Percentiles rank a stretch among this genome's conserved stretches.
Evolutionary conservation across 192 early-diverging fungal species (phyloP).

Genomic region (Coemansia reversa): DNA sequence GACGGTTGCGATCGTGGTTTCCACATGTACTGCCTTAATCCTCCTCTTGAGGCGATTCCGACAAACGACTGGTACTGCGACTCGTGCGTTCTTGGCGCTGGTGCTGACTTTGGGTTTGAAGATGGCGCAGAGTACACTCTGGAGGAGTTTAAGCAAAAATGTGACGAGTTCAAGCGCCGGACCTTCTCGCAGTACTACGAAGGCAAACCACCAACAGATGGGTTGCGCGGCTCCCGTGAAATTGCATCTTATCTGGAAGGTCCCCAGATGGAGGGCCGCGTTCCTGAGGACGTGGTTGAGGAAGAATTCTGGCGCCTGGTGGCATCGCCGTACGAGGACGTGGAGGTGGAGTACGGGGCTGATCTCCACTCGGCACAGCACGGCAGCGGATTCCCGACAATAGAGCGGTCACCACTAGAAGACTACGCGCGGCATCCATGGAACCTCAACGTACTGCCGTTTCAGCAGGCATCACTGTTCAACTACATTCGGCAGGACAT

Average conservation of each 20-base stretch:
- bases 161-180: constrained; percentile 77
- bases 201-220: not conserved
- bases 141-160: constrained; percentile 72
- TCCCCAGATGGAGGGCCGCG: constrained; percentile 31
- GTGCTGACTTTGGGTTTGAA: constrained; percentile 92
- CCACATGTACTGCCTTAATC: constrained; percentile 78
- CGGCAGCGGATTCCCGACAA: constrained; percentile 88
- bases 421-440: constrained; percentile 72
- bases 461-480: constrained; percentile 78
- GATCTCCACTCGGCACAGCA: constrained; percentile 89
- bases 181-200: constrained; percentile 65
- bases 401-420: constrained; percentile 62
- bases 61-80: constrained; percentile 85
- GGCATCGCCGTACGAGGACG: constrained; percentile 79
- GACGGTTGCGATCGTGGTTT: constrained; percentile 84
- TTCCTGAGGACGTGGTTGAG: constrained; percentile 81
- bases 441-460: constrained; percentile 88
- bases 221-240: not conserved
- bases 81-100: constrained; percentile 71
- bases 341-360: constrained; percentile 95
- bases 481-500: constrained; percentile 89
- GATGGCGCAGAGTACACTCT: constrained; percentile 81
- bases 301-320: constrained; percentile 92
- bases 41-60: constrained; percentile 61
- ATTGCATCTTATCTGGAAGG: constrained; percentile 9